Evolutionary conservation across 768 basidiomycete genomes (phyloP), one percentile per base, ranked within the genome.

Genomic region (Termitomyces sp.): DNA sequence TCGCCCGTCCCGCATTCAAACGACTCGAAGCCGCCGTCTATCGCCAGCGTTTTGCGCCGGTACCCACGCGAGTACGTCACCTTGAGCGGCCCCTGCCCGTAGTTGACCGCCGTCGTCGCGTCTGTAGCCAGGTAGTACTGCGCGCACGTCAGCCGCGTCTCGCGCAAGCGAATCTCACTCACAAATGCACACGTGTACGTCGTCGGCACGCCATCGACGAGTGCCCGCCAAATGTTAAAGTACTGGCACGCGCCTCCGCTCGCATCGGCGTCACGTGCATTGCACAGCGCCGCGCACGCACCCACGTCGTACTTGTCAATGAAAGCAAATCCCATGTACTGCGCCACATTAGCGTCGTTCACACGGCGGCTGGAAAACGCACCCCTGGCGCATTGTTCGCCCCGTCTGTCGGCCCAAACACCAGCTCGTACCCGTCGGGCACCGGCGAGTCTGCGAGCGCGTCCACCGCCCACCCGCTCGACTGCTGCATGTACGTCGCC

Each of bases 261-360:
- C 6, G 68, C 62, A 57, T 81, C 78, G 3, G 74, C 68, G 8
- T 70, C 74, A 30, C 78, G 74, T 13, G 67, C 68, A 55, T 77
- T 79, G 64, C 79, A 81, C 32, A 74, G 69, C 18, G 66, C 63
- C 14, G 79, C 76, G 51, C 79, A 81, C 5, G 76, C 76, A 8
- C 71, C 61, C 51, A 76, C 76, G 57, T 80, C 79, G 62, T 81
- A 81, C 50, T 71, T 67, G 59, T 76, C 74, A 20, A 80, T 67
- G 68, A 79, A 79, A 11, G 72, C 76, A 57, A 78, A 81, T 56
- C 78, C 78, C 78, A 79, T 79, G 64, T 80, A 81, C 79, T 79
- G 30, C 49, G 20, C 47, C 0, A 16, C 3, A 20, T 69, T 48
- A 68, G 62, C 28, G 32, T 16, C 13, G 20, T 26, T n/a, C 44